Percentiles rank a stretch among this genome's conserved stretches.
phyloP scores from a whole-genome alignment of 768 basidiomycete species.

The Tylopilus intermedius region DNA sequence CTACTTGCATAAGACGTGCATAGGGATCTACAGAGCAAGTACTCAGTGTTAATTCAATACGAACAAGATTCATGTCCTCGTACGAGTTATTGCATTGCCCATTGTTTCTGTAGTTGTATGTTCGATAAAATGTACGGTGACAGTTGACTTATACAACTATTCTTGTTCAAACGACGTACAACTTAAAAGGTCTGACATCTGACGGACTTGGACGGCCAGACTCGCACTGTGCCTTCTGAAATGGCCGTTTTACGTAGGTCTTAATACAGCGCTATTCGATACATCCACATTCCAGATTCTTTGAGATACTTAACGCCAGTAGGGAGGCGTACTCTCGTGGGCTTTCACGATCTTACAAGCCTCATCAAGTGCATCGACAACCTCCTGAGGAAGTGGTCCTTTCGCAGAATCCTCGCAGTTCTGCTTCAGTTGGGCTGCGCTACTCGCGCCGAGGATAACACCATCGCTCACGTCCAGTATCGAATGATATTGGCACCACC shows the following conservation, averaged over 20 bases:
- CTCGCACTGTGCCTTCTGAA: too few relatives aligned
- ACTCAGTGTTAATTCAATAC: too few relatives aligned
- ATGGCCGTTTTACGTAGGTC: too few relatives aligned
- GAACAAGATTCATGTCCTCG: too few relatives aligned
- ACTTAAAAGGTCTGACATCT: too few relatives aligned
- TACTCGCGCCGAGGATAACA: conserved; percentile 46
- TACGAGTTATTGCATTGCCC: too few relatives aligned
- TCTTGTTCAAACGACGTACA: too few relatives aligned
- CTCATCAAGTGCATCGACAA: conserved; percentile 47
- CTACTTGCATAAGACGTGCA: neutral
- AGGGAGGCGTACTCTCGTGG: conserved; percentile 31
- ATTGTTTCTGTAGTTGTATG: too few relatives aligned
- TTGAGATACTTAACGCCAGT: conserved; percentile 30
- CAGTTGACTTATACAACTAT: too few relatives aligned
- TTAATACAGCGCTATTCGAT: neutral
- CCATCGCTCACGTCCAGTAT: conserved; percentile 40
- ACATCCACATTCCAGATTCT: neutral
- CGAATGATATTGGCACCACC: conserved; percentile 62
- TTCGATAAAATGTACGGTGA: too few relatives aligned
- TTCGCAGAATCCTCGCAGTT: conserved; percentile 46
- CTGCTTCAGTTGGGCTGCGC: conserved; percentile 39
- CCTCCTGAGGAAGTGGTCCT: conserved; percentile 50
- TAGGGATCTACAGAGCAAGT: neutral
- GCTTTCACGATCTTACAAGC: conserved; percentile 39
- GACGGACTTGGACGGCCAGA: too few relatives aligned